Evolutionary conservation across 2,329 filamentous ascomycete species (phyloP).

Genomic region (Coniochaeta sp.): DNA sequence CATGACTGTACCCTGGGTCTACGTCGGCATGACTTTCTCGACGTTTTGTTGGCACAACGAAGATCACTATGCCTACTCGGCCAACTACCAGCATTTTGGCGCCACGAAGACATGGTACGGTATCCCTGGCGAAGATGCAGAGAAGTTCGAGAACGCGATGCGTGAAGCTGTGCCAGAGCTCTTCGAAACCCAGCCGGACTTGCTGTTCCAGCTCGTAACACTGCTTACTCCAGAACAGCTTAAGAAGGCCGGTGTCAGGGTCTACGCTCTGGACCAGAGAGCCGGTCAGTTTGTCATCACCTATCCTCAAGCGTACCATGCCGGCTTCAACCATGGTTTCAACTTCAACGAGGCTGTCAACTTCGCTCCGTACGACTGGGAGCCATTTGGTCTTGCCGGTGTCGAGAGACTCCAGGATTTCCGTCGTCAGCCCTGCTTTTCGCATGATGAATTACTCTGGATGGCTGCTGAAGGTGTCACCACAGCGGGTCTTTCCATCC

Average conservation of each 20-base stretch:
- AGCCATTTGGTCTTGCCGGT: conserved; percentile 79
- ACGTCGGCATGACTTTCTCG: conserved; percentile 99
- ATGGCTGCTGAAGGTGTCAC: conserved; percentile 78
- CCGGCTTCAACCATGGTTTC: conserved; percentile 97
- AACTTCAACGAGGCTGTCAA: conserved; percentile 99
- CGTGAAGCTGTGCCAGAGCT: conserved; percentile 88
- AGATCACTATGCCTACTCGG: conserved; percentile 95
- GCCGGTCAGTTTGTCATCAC: conserved; percentile 95
- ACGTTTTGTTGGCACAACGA: conserved; percentile 99
- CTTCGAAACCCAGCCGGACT: conserved; percentile 93
- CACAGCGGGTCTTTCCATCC: conserved; percentile 59
- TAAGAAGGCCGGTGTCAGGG: conserved; percentile 83
- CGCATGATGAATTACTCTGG: conserved; percentile 88
- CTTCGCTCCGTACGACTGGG: conserved; percentile 93
- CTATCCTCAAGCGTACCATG: conserved; percentile 94
- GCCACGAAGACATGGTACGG: conserved; percentile 99
- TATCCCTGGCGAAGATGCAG: conserved; percentile 86
- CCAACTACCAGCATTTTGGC: conserved; percentile 97
- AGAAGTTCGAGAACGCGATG: conserved; percentile 95
- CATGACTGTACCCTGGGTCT: conserved; percentile 99
- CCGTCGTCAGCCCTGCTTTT: conserved; percentile 89
- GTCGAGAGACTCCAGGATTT: conserved; percentile 84
- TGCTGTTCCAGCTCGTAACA: conserved; percentile 96
- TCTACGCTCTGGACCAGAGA: conserved; percentile 92
- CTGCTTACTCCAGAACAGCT: conserved; percentile 88